These are phyloP conservation scores for Silene vulgaris DNA, from an alignment of 179 eudicot species.

Conservation along the genomic window DNA sequence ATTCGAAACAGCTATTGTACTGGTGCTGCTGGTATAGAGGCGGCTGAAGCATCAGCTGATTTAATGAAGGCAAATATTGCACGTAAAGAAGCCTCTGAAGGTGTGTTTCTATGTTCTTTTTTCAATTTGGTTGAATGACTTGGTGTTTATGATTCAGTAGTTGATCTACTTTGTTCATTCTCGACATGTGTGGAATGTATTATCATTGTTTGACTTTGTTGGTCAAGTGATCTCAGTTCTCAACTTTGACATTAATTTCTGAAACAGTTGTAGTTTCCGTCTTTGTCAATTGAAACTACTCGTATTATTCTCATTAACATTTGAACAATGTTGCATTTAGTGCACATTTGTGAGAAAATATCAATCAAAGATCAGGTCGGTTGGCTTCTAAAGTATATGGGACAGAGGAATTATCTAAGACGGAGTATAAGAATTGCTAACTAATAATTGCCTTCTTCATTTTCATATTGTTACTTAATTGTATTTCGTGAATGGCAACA, in stretches of 20 bases:
- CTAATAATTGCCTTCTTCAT: not conserved
- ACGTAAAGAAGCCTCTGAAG: slow-evolving; percentile 82
- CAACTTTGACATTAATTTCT: no score
- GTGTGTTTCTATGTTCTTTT: slow-evolving; percentile 28
- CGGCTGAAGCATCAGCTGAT: slow-evolving; percentile 77
- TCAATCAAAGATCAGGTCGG: no score
- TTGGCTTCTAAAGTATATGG: no score
- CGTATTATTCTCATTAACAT: not conserved
- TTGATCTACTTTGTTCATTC: no score
- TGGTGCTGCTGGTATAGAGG: slow-evolving; percentile 94
- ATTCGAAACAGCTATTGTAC: slow-evolving; percentile 86
- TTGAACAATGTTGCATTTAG: no score
- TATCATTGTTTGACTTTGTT: no score
- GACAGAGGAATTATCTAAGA: no score
- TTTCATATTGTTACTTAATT: no score
- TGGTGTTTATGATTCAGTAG: no score
- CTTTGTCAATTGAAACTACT: not conserved
- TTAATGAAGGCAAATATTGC: slow-evolving; percentile 95
- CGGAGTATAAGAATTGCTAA: not conserved
- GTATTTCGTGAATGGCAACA: slow-evolving; percentile 22
- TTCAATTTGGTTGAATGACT: not conserved
- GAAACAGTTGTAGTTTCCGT: not conserved
- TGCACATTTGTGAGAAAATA: no score
- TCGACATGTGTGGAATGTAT: no score
- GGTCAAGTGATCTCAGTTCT: no score